phyloP scores from a whole-genome alignment of 2,329 filamentous ascomycete genomes.

The Pseudodiploospora longispora region DNA sequence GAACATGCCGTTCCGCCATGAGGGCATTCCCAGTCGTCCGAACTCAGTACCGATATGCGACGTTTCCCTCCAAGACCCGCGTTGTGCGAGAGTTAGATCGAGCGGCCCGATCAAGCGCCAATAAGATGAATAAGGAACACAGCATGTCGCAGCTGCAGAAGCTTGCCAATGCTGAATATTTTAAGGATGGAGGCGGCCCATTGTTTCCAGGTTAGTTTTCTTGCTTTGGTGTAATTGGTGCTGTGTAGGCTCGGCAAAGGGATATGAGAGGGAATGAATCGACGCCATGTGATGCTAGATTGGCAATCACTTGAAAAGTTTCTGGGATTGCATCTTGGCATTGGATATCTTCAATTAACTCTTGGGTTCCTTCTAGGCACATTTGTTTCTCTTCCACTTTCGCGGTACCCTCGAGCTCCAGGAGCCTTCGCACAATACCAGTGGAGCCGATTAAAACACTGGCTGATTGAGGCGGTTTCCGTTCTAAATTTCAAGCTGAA shows the following conservation, averaged over 20 bases:
- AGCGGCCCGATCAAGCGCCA: slow-evolving; percentile 13
- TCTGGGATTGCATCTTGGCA: not conserved
- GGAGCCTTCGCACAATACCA: slow-evolving; percentile 26
- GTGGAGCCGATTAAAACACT: slow-evolving; percentile 28
- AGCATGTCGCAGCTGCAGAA: slow-evolving; percentile 24
- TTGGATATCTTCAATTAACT: not conserved
- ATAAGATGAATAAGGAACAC: slow-evolving; percentile 18
- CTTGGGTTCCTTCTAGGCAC: slow-evolving; percentile 29
- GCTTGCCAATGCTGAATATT: slow-evolving; percentile 23
- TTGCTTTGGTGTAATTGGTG: no score
- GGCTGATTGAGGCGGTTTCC: slow-evolving; percentile 23
- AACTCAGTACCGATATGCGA: slow-evolving; percentile 8
- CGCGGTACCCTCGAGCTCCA: slow-evolving; percentile 22
- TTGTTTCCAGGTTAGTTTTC: slow-evolving; percentile 23
- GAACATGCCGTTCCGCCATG: no score
- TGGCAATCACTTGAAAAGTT: not conserved
- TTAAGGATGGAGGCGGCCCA: slow-evolving; percentile 23
- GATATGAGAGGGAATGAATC: not conserved
- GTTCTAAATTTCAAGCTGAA: slow-evolving; percentile 32
- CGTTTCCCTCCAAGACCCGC: slow-evolving; percentile 16
- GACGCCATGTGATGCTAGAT: not conserved
- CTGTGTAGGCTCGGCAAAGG: not conserved
- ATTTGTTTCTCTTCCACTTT: slow-evolving; percentile 37
- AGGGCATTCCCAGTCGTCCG: no score
- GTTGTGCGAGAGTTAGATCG: slow-evolving; percentile 23